A percentile compares a stretch with the other conserved stretches of the same genome.
Evolutionary conservation across 2,329 filamentous ascomycete species (phyloP).

Genomic region (Colletotrichum noveboracense): DNA sequence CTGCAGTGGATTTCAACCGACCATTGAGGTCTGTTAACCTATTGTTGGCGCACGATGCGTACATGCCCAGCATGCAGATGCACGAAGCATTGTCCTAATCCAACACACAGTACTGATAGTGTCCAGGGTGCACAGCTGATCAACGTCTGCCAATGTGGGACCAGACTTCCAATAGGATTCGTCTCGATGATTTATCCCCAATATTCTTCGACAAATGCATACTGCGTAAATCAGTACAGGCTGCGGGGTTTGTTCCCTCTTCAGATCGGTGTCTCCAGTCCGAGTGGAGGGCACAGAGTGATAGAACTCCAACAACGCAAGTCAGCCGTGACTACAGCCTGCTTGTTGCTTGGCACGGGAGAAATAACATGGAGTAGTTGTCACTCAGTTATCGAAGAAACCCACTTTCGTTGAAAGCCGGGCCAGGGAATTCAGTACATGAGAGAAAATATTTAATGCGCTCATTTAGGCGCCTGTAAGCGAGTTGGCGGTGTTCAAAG

Average conservation of each 20-base stretch:
- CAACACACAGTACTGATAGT: neutral
- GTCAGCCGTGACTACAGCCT: neutral
- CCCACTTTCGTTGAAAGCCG: rapidly evolving
- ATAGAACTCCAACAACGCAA: neutral
- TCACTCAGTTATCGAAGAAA: rapidly evolving
- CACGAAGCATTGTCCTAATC: neutral
- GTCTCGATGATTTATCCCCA: neutral
- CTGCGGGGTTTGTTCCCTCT: neutral
- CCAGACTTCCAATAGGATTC: neutral
- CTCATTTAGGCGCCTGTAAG: no score
- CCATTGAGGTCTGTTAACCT: neutral
- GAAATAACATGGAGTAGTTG: rapidly evolving
- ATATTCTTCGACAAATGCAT: neutral
- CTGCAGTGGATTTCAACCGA: neutral
- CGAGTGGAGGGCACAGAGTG: neutral
- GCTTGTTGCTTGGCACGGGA: neutral
- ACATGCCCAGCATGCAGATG: neutral
- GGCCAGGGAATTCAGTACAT: no score
- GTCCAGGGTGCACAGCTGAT: neutral
- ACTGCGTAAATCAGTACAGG: neutral
- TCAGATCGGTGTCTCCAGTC: neutral
- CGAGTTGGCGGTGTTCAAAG: no score
- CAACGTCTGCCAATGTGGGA: neutral
- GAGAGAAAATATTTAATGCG: no score
- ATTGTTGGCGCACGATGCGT: neutral